Percentiles rank a stretch among this genome's conserved stretches.
Conservation (phyloP, 2,329 filamentous ascomycete genomes). For the Trichophaea hybrida region DNA sequence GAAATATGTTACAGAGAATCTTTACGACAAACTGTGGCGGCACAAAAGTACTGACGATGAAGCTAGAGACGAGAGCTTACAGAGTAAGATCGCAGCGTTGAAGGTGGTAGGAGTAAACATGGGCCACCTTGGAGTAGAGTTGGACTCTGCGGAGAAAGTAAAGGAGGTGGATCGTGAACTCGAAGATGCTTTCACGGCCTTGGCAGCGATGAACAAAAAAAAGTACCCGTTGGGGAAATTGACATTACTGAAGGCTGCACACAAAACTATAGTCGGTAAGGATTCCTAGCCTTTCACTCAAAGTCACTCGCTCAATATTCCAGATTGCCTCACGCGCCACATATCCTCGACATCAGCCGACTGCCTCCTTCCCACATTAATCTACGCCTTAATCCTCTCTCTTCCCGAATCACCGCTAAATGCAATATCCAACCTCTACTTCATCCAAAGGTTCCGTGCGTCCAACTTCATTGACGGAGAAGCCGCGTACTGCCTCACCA, state of each 20-base stretch:
- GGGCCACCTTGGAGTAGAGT: conserved; percentile 66
- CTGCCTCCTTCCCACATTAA: conserved; percentile 91
- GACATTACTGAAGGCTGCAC: conserved; percentile 70
- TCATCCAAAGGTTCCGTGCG: conserved; percentile 78
- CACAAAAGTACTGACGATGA: conserved; percentile 88
- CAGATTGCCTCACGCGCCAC: conserved; percentile 40
- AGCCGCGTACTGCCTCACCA: conserved; percentile 89
- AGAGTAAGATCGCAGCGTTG: conserved; percentile 84
- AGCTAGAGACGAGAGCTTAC: conserved; percentile 81
- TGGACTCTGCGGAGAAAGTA: conserved; percentile 45
- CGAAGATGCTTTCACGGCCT: conserved; percentile 52
- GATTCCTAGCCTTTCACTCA: background rate
- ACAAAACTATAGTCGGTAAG: conserved; percentile 90
- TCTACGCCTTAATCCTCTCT: conserved; percentile 86
- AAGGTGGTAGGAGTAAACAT: conserved; percentile 82
- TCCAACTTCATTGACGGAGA: conserved; percentile 68
- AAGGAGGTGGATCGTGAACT: conserved; percentile 53
- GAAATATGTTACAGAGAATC: conserved; percentile 64
- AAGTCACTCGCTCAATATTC: conserved; percentile 5
- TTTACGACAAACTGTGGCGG: conserved; percentile 79
- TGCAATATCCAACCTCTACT: conserved; percentile 85
- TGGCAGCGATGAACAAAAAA: conserved; percentile 72
- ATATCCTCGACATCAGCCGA: conserved; percentile 77
- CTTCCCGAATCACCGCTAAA: conserved; percentile 64
- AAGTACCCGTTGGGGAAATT: conserved; percentile 84